phyloP scores from a whole-genome alignment of 148 eudicot genomes.

The Salicornia ramosissima region DNA sequence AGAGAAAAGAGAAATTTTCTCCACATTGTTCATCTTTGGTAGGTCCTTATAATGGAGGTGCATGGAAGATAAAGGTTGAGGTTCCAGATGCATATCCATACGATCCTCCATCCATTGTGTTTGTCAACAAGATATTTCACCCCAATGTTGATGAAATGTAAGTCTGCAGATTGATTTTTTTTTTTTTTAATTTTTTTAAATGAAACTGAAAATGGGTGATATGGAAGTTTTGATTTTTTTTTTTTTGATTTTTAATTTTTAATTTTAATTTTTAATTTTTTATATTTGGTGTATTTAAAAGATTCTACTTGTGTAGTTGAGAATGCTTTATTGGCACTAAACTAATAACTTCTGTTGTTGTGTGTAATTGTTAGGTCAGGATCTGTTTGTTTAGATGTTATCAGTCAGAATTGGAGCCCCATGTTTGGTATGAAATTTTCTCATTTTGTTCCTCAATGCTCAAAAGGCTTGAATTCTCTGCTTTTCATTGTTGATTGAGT shows the following conservation, averaged over 20 bases:
- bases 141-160: conserved; percentile 94
- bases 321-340: conserved; percentile 5
- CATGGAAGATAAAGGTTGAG: conserved; percentile 83
- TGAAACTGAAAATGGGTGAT: no score
- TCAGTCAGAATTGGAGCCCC: conserved; percentile 92
- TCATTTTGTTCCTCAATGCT: no score
- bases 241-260: no score
- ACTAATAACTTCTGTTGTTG: background rate
- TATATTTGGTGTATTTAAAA: no score
- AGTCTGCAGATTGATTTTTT: conserved; percentile 22
- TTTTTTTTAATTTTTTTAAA: no score
- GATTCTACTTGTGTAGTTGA: background rate
- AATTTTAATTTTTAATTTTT: no score
- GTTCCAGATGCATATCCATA: conserved; percentile 95
- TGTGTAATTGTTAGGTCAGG: conserved; percentile 99
- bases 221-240: no score
- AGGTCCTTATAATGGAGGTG: conserved; percentile 95
- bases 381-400: conserved; percentile 87
- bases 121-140: conserved; percentile 85
- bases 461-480: background rate
- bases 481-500: conserved; percentile 6
- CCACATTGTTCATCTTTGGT: conserved; percentile 20
- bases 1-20: background rate
- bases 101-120: conserved; percentile 83
- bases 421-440: no score